Conservation (phyloP, 495 filamentous ascomycete species). For the Aspergillus steynii region DNA sequence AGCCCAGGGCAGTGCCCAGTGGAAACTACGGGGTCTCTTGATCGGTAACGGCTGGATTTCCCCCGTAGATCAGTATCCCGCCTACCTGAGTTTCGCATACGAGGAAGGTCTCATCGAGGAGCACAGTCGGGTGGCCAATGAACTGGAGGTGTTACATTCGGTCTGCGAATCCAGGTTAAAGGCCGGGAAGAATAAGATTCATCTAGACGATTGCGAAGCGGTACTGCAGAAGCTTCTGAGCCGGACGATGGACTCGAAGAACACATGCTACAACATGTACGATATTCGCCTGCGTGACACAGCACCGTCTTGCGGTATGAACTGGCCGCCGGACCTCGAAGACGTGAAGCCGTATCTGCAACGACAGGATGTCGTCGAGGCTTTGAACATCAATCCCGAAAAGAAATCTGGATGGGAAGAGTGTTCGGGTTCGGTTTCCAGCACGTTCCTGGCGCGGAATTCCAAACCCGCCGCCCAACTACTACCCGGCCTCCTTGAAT, state of each 20-base stretch:
- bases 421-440: slow-evolving; percentile 75
- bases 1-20: slow-evolving; percentile 38
- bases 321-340: slow-evolving; percentile 86
- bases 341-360: slow-evolving; percentile 81
- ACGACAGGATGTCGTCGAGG: slow-evolving; percentile 71
- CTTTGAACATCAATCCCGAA: slow-evolving; percentile 78
- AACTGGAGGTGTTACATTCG: slow-evolving; percentile 70
- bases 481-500: slow-evolving; percentile 73
- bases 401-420: slow-evolving; percentile 90
- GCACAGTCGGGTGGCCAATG: slow-evolving; percentile 60
- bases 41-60: slow-evolving; percentile 99
- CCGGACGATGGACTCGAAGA: slow-evolving; percentile 52
- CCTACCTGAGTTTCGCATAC: slow-evolving; percentile 79
- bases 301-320: slow-evolving; percentile 83
- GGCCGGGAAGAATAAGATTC: slow-evolving; percentile 60
- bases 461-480: slow-evolving; percentile 72
- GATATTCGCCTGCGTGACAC: slow-evolving; percentile 79
- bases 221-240: slow-evolving; percentile 70
- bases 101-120: slow-evolving; percentile 68
- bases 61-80: slow-evolving; percentile 83
- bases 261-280: slow-evolving; percentile 88
- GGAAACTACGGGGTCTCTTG: slow-evolving; percentile 84
- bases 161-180: slow-evolving; percentile 60
- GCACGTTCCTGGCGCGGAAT: slow-evolving; percentile 63
- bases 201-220: slow-evolving; percentile 66